Percentiles rank a stretch among this genome's conserved stretches.
These are phyloP conservation scores for Striga asiatica DNA, from an alignment of 257 asterid genomes.

Conservation along the genomic window DNA sequence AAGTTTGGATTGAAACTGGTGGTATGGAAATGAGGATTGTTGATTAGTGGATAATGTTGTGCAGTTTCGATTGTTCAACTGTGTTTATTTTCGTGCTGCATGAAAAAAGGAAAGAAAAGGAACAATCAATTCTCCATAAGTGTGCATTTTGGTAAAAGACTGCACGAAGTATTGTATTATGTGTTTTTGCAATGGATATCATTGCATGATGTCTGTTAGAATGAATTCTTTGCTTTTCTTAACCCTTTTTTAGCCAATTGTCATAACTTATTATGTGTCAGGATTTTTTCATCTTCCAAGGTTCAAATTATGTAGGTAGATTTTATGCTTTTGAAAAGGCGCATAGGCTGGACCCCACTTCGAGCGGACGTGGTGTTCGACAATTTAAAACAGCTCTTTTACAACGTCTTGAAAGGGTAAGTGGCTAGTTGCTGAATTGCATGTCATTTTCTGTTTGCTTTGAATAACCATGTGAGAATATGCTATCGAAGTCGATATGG, in stretches of 20 bases:
- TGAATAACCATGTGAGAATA: background rate
- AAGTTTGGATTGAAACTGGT: background rate
- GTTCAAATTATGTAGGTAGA: slow-evolving; percentile 43
- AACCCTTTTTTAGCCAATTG: background rate
- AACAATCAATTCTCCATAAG: no score
- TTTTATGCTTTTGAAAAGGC: slow-evolving; percentile 95
- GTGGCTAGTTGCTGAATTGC: no score
- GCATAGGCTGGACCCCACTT: slow-evolving; percentile 84
- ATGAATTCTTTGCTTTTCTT: background rate
- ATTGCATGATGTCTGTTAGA: background rate
- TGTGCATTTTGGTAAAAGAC: no score
- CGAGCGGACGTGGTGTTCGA: slow-evolving; percentile 95
- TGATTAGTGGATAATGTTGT: slow-evolving; percentile 3
- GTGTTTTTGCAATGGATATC: no score
- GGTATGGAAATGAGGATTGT: background rate
- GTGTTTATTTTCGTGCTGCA: no score
- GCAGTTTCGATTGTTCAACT: no score
- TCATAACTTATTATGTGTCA: no score
- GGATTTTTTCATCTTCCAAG: slow-evolving; percentile 4
- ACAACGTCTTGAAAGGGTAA: slow-evolving; percentile 89
- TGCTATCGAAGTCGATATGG: background rate
- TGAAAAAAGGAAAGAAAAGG: no score
- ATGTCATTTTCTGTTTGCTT: background rate
- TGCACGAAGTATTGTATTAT: no score
- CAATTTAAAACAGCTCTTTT: slow-evolving; percentile 90